Percentiles rank a stretch among this genome's conserved stretches.
These are phyloP conservation scores for Leishmania tropica DNA, from an alignment of 208 protist genomes.

Conservation along the genomic window DNA sequence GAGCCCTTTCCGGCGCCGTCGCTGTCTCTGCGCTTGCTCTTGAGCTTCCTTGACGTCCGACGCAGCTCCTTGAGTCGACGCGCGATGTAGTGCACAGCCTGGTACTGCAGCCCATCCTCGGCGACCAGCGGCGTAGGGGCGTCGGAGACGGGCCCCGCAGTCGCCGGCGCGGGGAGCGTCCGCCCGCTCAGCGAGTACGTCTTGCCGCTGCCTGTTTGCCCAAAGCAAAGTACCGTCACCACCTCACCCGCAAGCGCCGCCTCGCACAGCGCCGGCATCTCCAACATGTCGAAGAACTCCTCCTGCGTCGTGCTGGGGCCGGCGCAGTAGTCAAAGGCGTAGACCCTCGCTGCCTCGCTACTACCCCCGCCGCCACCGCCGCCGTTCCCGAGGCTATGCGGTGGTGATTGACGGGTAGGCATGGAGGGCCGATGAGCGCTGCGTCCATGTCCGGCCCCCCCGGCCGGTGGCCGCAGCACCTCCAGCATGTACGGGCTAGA, in stretches of 20 bases:
- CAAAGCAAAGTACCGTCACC: slow-evolving; percentile 89
- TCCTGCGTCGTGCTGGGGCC: slow-evolving; percentile 60
- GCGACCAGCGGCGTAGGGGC: slow-evolving; percentile 27
- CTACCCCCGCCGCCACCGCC: background rate
- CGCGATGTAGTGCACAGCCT: slow-evolving; percentile 59
- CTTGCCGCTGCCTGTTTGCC: slow-evolving; percentile 91
- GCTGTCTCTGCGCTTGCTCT: background rate
- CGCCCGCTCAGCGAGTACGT: slow-evolving; percentile 87
- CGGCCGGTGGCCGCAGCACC: slow-evolving; percentile 13
- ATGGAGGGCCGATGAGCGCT: background rate
- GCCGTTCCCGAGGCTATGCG: background rate
- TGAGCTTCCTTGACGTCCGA: slow-evolving; percentile 2
- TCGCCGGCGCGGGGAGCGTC: slow-evolving; percentile 18
- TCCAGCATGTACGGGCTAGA: slow-evolving; percentile 28
- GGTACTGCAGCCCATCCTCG: slow-evolving; percentile 80
- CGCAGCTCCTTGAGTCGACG: slow-evolving; percentile 34
- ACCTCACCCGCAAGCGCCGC: slow-evolving; percentile 75
- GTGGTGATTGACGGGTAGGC: background rate
- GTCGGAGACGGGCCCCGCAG: background rate
- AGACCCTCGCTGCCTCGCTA: slow-evolving; percentile 16
- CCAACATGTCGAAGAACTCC: slow-evolving; percentile 49
- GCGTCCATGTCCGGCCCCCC: background rate
- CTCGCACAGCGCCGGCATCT: slow-evolving; percentile 68
- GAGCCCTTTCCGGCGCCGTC: background rate
- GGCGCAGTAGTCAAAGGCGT: slow-evolving; percentile 67